A percentile compares a stretch with the other conserved stretches of the same genome.
Conservation (phyloP, 176 grass and related monocot species). For the Rhynchospora tenuis region DNA sequence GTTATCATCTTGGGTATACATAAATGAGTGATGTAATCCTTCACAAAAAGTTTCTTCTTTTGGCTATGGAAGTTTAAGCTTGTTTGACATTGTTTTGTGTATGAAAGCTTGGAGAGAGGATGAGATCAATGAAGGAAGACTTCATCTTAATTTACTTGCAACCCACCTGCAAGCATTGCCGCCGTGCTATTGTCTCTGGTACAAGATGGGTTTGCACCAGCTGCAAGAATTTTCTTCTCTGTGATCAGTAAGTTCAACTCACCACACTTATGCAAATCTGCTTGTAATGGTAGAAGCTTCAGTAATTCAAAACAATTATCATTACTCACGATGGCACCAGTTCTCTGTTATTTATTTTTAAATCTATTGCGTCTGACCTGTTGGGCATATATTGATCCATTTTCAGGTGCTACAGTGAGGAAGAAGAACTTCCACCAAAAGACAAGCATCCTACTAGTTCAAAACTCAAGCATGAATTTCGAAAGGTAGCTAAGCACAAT, state of each 20-base stretch:
- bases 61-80: not conserved
- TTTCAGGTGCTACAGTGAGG: conserved; percentile 58
- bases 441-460: conserved; percentile 68
- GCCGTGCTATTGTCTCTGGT: conserved; percentile 51
- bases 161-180: conserved; percentile 80
- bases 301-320: not conserved
- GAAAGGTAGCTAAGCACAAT: conserved; percentile 35
- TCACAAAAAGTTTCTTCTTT: not conserved
- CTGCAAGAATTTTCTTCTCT: conserved; percentile 91
- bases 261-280: not conserved
- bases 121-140: conserved; percentile 84
- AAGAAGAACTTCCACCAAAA: conserved; percentile 54
- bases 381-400: conserved; percentile 15
- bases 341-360: not conserved
- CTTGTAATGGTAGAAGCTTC: not conserved
- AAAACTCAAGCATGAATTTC: conserved; percentile 71
- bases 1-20: not conserved
- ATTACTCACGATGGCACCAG: not conserved
- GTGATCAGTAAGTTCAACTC: conserved; percentile 55
- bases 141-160: conserved; percentile 88
- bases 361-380: not conserved
- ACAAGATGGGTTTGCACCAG: conserved; percentile 64
- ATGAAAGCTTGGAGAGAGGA: conserved; percentile 77
- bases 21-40: not conserved
- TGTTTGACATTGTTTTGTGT: conserved; percentile 8